These are phyloP conservation scores for Corymbia citriodora DNA, from an alignment of 441 rosid species.

Conservation along the genomic window DNA sequence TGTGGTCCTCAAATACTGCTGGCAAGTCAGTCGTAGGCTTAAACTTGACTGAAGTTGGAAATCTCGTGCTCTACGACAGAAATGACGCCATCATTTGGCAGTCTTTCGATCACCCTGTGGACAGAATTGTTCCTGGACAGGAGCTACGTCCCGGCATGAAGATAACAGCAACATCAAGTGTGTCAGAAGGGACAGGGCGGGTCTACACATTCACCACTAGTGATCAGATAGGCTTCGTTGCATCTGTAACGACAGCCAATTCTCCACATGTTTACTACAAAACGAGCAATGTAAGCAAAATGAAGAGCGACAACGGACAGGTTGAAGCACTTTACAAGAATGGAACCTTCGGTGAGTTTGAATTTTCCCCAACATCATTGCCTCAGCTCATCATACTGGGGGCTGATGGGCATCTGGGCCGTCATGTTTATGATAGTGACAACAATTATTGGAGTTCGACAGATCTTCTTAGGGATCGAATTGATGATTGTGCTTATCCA, in stretches of 20 bases:
- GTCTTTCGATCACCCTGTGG: not conserved
- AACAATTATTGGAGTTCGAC: accelerated
- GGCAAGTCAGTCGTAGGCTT: not conserved
- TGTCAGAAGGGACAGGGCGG: accelerated
- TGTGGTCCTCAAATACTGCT: not conserved
- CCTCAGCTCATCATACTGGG: not conserved
- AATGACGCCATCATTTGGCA: not conserved
- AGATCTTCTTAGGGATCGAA: not conserved
- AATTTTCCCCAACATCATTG: not conserved
- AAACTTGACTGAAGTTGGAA: not conserved
- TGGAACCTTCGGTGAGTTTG: not conserved
- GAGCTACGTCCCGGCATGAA: not conserved
- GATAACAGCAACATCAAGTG: accelerated
- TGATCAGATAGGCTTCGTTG: not conserved
- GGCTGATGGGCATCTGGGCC: accelerated
- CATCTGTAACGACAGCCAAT: not conserved
- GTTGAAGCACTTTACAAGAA: not conserved
- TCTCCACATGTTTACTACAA: not conserved
- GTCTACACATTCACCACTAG: not conserved
- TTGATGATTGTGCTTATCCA: accelerated
- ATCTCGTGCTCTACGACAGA: not conserved
- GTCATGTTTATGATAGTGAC: accelerated
- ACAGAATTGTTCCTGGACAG: not conserved
- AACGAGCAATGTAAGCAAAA: not conserved
- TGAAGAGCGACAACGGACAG: not conserved